A percentile compares a stretch with the other conserved stretches of the same genome.
These are phyloP conservation scores for Glycine tomentella DNA, from an alignment of 306 rosid genomes.

Conservation along the genomic window DNA sequence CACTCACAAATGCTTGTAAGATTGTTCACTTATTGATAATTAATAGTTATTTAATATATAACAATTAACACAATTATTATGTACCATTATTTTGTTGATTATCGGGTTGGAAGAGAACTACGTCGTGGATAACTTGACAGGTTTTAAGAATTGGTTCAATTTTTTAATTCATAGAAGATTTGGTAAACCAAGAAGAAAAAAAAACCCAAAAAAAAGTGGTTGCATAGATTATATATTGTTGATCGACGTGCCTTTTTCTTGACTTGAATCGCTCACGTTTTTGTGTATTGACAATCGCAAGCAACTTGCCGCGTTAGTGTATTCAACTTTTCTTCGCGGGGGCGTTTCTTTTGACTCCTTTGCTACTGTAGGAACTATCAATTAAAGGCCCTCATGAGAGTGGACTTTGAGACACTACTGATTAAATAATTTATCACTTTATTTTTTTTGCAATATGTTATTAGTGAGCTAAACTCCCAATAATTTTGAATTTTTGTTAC, in stretches of 20 bases:
- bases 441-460: too few species aligned
- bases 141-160: not conserved
- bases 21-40: too few species aligned
- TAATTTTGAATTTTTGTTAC: too few species aligned
- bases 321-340: not conserved
- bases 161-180: not conserved
- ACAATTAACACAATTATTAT: too few species aligned
- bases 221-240: not conserved
- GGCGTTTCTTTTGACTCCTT: constrained; percentile 15
- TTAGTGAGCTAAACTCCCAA: too few species aligned
- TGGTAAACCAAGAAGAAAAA: too few species aligned
- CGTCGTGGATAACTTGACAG: too few species aligned
- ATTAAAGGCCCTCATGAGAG: not conserved
- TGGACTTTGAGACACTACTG: not conserved
- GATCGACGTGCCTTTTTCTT: not conserved
- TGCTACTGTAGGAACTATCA: not conserved
- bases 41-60: too few species aligned
- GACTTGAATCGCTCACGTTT: constrained; percentile 7
- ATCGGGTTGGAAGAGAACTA: too few species aligned
- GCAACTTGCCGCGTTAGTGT: not conserved
- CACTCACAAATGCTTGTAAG: too few species aligned
- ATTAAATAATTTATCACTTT: too few species aligned
- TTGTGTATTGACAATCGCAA: not conserved
- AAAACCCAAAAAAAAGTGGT: not conserved
- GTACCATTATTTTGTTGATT: too few species aligned